Evolutionary conservation across 805 yeast species (phyloP).

Genomic region (Vanderwaltozyma verrucispora): DNA sequence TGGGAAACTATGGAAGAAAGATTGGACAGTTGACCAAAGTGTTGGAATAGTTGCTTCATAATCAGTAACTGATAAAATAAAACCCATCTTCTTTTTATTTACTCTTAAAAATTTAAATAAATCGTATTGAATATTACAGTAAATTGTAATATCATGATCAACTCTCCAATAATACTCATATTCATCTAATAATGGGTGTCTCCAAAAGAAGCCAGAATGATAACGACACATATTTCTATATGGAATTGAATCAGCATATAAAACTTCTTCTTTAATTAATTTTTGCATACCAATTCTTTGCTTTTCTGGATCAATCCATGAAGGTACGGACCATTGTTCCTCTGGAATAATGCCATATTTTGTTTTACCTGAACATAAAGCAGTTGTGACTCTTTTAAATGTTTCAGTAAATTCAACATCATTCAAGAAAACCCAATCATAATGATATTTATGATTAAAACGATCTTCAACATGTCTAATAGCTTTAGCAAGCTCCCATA

Average conservation of each 20-base stretch:
- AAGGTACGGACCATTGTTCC: conserved; percentile 65
- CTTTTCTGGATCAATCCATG: conserved; percentile 44
- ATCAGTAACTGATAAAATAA: conserved; percentile 57
- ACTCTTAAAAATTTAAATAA: conserved; percentile 49
- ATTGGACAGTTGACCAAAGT: conserved; percentile 49
- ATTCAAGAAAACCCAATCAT: conserved; percentile 75
- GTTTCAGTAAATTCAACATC: conserved; percentile 52
- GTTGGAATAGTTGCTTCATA: conserved; percentile 49
- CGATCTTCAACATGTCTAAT: conserved; percentile 55
- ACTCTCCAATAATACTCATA: conserved; percentile 70
- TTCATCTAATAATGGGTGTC: conserved; percentile 45
- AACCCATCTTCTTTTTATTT: conserved; percentile 52
- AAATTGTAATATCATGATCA: conserved; percentile 55
- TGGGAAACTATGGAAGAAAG: conserved; percentile 37
- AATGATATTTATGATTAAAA: conserved; percentile 50
- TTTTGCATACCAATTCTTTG: conserved; percentile 37
- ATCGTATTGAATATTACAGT: conserved; percentile 55
- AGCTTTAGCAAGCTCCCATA: conserved; percentile 45
- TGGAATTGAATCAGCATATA: conserved; percentile 49
- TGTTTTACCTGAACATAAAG: conserved; percentile 47
- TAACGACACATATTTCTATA: conserved; percentile 60
- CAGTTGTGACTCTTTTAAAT: conserved; percentile 40
- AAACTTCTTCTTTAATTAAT: conserved; percentile 36
- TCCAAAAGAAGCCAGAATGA: conserved; percentile 47
- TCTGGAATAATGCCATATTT: conserved; percentile 52